Conservation (phyloP, 345 rosid species). For the Pseudoturritis turrita region DNA sequence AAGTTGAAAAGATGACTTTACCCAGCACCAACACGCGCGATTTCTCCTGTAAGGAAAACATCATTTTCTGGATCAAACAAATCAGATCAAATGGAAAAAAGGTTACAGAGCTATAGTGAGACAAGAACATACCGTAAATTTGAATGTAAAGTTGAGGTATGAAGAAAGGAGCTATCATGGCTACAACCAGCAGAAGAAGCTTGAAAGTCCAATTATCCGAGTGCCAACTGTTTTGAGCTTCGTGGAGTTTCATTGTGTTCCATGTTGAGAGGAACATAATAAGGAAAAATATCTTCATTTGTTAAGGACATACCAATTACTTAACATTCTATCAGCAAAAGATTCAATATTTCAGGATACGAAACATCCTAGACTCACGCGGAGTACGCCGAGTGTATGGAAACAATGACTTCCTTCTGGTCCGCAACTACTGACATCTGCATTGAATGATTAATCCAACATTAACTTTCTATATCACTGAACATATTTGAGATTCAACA, state of each 20-base stretch:
- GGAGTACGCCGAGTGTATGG: conserved; percentile 72
- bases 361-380: conserved; percentile 88
- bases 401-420: conserved; percentile 52
- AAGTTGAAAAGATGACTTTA: conserved; percentile 25
- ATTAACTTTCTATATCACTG: background rate
- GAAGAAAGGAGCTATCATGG: conserved; percentile 57
- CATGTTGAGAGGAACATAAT: conserved; percentile 64
- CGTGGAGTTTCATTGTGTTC: conserved; percentile 52
- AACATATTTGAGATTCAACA: background rate
- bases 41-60: conserved; percentile 57
- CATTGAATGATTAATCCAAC: conserved; percentile 1
- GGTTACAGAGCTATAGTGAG: background rate
- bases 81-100: background rate
- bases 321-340: background rate
- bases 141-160: conserved; percentile 56
- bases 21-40: conserved; percentile 91
- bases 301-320: background rate
- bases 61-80: background rate
- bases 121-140: conserved; percentile 53
- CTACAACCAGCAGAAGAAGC: conserved; percentile 40
- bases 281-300: conserved; percentile 66
- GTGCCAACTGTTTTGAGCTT: conserved; percentile 63
- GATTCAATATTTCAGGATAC: conserved; percentile 46
- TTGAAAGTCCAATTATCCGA: conserved; percentile 66
- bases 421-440: conserved; percentile 76